Base-by-base conservation (phyloP, 2,329 filamentous ascomycete species). In the Sporothrix euskadiensis region DNA sequence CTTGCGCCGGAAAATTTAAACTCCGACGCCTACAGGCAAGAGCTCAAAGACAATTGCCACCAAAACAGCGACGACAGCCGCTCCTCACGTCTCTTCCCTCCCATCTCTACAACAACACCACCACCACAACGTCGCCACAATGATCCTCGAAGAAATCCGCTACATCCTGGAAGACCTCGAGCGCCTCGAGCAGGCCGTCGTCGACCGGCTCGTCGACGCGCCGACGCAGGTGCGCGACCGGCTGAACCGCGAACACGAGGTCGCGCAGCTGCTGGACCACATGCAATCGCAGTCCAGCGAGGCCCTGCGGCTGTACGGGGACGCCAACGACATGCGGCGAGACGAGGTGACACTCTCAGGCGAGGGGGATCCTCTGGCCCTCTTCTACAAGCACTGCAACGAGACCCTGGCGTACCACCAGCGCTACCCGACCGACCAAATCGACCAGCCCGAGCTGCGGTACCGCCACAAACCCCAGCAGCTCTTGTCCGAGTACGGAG, bases 141-240 rank as follows among this genome's bases (percentile, higher is more conserved):
- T 98, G 94, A 85, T 97, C 77, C 84, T 98, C 76, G 97, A 99
- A 85, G 94, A 98, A 78, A 92, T 98, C 83, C 89, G 96, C 78
- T 94, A 93, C 79, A 89, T 98, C 78, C 94, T 98, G 79, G 96
- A 99, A 88, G 96, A 99, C 83, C 85, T 99, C 69, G 96, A 99
- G 87, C 91, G 96, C 76, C 88, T 99, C 74, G 96, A 99, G 83
- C 94, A 97, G 82, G 96, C 93, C 71, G 92, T 98, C 79, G 92
- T 93, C 72, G 94, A 98, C 83, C 92, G 94, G 79, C 89, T 97
- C 75, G 87, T 90, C 75, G 94, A 98, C 77, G 94, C 98, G 76
- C 94, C 95, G 63, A 93, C 92, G 83, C 92, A 97, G 92, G 93
- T 97, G 76, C 92, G 96, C 79, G 94, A 98, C 80, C 89, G 94